phyloP scores from a whole-genome alignment of 495 filamentous ascomycete species.

The Astrothelium macrocarpum region DNA sequence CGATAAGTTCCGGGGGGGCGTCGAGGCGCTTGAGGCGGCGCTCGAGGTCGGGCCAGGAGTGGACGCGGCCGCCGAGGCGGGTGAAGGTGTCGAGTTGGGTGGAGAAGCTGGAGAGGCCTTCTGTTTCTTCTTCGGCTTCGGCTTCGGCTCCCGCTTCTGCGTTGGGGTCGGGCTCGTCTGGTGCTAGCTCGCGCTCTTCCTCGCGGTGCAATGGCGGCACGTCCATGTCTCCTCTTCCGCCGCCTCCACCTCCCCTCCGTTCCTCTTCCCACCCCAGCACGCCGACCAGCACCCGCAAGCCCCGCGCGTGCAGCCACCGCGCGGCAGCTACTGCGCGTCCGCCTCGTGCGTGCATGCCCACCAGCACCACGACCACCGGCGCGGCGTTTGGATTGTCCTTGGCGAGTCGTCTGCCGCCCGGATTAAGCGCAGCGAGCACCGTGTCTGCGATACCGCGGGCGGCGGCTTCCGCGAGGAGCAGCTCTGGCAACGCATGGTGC shows the following conservation, averaged over 20 bases:
- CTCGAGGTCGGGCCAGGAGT: slow-evolving; percentile 25
- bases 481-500: slow-evolving; percentile 75
- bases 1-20: slow-evolving; percentile 62
- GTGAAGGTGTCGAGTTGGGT: slow-evolving; percentile 55
- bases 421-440: slow-evolving; percentile 46
- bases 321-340: slow-evolving; percentile 75
- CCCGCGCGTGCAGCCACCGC: slow-evolving; percentile 74
- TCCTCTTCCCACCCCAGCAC: slow-evolving; percentile 70
- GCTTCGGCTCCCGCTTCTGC: background rate
- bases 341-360: slow-evolving; percentile 80
- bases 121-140: slow-evolving; percentile 5
- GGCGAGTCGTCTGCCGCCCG: slow-evolving; percentile 31
- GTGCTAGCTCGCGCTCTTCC: slow-evolving; percentile 6
- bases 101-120: background rate
- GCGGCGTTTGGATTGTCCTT: slow-evolving; percentile 39
- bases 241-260: slow-evolving; percentile 11
- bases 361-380: slow-evolving; percentile 68
- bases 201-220: slow-evolving; percentile 8
- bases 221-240: background rate
- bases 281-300: slow-evolving; percentile 67
- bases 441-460: slow-evolving; percentile 80
- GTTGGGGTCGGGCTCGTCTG: too few relatives aligned
- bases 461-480: slow-evolving; percentile 85
- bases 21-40: slow-evolving; percentile 47
- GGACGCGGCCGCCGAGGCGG: slow-evolving; percentile 61